Evolutionary conservation across 2,329 filamentous ascomycete species (phyloP), one percentile per base, ranked within the genome.

Genomic region (Graphilbum sp.): DNA sequence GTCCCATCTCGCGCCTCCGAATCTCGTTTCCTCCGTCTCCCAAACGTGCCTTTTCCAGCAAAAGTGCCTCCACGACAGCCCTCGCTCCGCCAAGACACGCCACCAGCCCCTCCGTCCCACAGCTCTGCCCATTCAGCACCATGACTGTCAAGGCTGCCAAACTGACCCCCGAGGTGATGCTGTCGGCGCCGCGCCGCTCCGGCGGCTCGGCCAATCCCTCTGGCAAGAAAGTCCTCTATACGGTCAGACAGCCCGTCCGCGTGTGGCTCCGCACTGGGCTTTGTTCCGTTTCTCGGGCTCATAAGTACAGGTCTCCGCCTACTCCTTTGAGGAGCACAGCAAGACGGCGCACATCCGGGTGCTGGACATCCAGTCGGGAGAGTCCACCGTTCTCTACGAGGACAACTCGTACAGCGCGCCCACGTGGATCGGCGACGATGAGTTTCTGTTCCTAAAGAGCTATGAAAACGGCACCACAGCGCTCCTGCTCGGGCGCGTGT

Each of bases 321-420:
- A 93, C 56, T 87, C 75, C 5, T 94, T 94, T 55, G 66, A 79
- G 30, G 67, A 72, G 1, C 84, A 92, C 52, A 65, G 66, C 34
- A 79, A 78, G 52, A 70, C 67, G 5, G 67, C 63, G 42, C 77
- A 86, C 59, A 76, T 80, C 47, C 46, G 77, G 16, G 56, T 88
- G 20, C 60, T 94, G 31, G 75, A 88, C 47, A 65, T 86, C 41
- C 60, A 67, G 34, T 72, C 69, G 8, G 77, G 79, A 25, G 66
- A 78, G 36, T 77, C 77, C 4, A 71, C 64, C 4, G 56, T 76
- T 12, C 62, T 93, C 11, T 78, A 73, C 34, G 69, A 79, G 37
- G 72, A 82, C 44, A 52, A 66, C 19, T 65, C 67, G 40, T 75
- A 76, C 37, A 75, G 69, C 40, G 82, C 88, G 52, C 73, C 84